Evolutionary conservation across 441 rosid species (phyloP), one percentile per base, ranked within the genome.

Genomic region (Jatropha multifida): DNA sequence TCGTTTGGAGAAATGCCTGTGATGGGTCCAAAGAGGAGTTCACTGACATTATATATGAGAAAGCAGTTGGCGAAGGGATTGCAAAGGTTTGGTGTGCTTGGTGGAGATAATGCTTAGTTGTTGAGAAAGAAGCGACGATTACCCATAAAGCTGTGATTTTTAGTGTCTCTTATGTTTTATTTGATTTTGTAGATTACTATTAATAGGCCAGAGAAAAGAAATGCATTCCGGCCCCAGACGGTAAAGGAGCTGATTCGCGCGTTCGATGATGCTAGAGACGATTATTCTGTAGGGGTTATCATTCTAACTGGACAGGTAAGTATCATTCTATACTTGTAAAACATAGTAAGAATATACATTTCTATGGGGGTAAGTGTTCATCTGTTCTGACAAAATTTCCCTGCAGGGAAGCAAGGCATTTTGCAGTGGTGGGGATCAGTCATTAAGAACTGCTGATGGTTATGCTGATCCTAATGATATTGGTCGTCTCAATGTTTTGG

Each of bases 361-460:
- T 44, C 9, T 32, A 32, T 32, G 48, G 48, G 10, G 7, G 48
- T 1, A 44, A 32, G 32, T 64, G 68, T 40, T n/a, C 5, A 62
- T 32, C 44, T 72, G 15, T 26, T 59, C 4, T 59, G 54, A 54
- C 40, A 8, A 68, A 64, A 68, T 77, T 55, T 59, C 80, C 70
- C n/a, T 80, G 65, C 66, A 94, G 99, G 97, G 99, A 80, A 92
- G 92, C 18, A 78, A 89, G 71, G 99, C 99, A 44, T 93, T 93
- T 82, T 91, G 98, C 66, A 93, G 98, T 67, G 96, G 99, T 23
- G 98, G 99, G 42, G 98, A 94, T 69, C 99, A 91, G 80, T 85
- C 92, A 2, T 65, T 93, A 83, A 85, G 94, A 87, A 89, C 88
- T 7, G 73, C 78, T 65, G 90, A 87, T 49, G 97, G 98, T 62